A percentile compares a stretch with the other conserved stretches of the same genome.
Evolutionary conservation across 1,139 yeast species (phyloP).

Genomic region (Saccharomycopsis crataegensis): DNA sequence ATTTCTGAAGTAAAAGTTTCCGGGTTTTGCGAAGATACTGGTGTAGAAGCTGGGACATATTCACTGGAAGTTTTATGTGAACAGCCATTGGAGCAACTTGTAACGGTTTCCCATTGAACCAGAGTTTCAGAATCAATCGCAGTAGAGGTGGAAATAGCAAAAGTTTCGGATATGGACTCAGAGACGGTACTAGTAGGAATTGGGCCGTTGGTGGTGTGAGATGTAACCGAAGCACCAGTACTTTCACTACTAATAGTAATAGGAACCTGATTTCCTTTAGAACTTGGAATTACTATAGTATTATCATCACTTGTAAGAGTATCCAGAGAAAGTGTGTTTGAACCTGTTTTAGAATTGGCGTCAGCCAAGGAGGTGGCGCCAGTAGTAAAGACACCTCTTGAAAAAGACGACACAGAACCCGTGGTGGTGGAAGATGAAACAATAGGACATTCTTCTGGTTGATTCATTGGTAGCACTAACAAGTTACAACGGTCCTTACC

Average conservation of each 20-base stretch:
- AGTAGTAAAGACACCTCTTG: background rate
- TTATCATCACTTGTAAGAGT: background rate
- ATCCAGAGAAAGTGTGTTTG: background rate
- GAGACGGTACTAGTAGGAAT: background rate
- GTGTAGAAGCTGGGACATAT: no score
- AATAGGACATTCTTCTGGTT: background rate
- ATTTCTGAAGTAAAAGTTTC: no score
- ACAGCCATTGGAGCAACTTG: conserved; percentile 10
- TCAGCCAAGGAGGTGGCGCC: background rate
- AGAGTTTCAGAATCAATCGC: background rate
- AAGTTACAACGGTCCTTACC: conserved; percentile 1
- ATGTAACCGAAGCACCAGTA: conserved; percentile 5
- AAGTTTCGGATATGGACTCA: background rate
- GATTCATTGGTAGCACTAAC: background rate
- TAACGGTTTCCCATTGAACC: background rate
- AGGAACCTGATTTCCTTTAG: no score
- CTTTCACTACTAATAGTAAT: background rate
- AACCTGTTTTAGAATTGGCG: background rate
- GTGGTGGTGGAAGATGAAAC: background rate
- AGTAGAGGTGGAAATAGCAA: conserved; percentile 6
- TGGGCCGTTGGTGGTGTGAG: conserved; percentile 13
- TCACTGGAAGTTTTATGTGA: background rate
- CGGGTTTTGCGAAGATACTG: no score
- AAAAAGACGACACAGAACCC: background rate
- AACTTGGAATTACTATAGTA: background rate